Percentiles rank a stretch among this genome's conserved stretches.
Conservation (phyloP, 2,329 filamentous ascomycete species). For the Ascochyta viciae-villosae region DNA sequence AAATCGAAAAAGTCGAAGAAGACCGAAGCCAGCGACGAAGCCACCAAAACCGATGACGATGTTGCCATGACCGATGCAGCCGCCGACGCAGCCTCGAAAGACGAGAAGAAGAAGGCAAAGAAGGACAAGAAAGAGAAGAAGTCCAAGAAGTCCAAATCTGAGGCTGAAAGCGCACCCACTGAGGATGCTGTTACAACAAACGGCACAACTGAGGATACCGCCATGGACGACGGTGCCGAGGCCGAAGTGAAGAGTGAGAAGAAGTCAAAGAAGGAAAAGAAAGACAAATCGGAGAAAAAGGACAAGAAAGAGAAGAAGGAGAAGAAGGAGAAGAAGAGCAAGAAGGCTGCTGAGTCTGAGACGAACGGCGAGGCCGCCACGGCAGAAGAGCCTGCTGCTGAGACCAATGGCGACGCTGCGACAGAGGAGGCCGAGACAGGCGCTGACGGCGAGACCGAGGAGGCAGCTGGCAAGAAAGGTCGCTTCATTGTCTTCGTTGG, state of each 20-base stretch:
- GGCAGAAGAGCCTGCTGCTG: slow-evolving; percentile 21
- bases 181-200: slow-evolving; percentile 16
- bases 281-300: slow-evolving; percentile 24
- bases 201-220: slow-evolving; percentile 18
- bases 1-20: slow-evolving; percentile 36
- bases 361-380: slow-evolving; percentile 21
- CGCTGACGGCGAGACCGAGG: slow-evolving; percentile 25
- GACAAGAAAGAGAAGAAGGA: slow-evolving; percentile 30
- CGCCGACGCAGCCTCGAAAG: slow-evolving; percentile 22
- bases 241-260: slow-evolving; percentile 31
- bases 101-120: slow-evolving; percentile 33
- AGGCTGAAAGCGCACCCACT: slow-evolving; percentile 16
- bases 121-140: slow-evolving; percentile 36
- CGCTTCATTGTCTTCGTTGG: slow-evolving; percentile 82
- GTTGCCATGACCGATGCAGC: slow-evolving; percentile 30
- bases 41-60: slow-evolving; percentile 20
- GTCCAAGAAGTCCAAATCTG: slow-evolving; percentile 28
- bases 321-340: slow-evolving; percentile 33
- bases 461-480: slow-evolving; percentile 50
- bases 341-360: slow-evolving; percentile 22
- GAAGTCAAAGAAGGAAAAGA: slow-evolving; percentile 37
- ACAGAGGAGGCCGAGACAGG: slow-evolving; percentile 25
- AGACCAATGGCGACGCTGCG: slow-evolving; percentile 24
- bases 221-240: slow-evolving; percentile 20
- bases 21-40: slow-evolving; percentile 23